phyloP scores from a whole-genome alignment of 108 stramenopile genomes.

The Nitzschia sp. region DNA sequence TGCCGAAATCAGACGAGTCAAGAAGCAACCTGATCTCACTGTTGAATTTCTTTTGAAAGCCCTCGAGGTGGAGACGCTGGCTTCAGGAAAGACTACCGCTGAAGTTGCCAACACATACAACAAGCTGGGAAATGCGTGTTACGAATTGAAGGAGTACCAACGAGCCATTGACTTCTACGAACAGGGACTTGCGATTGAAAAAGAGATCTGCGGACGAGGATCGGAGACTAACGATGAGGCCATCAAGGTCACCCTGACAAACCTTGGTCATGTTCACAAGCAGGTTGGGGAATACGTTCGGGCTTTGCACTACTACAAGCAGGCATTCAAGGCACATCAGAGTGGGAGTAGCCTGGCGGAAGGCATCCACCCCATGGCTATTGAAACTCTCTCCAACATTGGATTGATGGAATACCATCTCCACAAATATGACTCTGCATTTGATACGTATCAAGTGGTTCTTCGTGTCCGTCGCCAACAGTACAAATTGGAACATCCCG shows the following conservation, averaged over 20 bases:
- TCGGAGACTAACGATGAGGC: slow-evolving; percentile 22
- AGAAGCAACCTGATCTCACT: slow-evolving; percentile 20
- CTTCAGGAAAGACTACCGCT: slow-evolving; percentile 42
- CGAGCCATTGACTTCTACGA: slow-evolving; percentile 46
- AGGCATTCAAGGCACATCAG: slow-evolving; percentile 32
- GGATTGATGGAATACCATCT: slow-evolving; percentile 51
- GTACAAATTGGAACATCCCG: slow-evolving; percentile 8
- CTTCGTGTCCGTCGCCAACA: slow-evolving; percentile 51
- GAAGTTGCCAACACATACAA: slow-evolving; percentile 61
- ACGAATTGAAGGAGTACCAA: slow-evolving; percentile 49
- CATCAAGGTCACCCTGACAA: slow-evolving; percentile 54
- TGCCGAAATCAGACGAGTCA: slow-evolving; percentile 45
- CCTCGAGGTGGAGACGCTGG: slow-evolving; percentile 22
- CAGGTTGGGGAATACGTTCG: slow-evolving; percentile 29
- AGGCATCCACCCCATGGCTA: slow-evolving; percentile 36
- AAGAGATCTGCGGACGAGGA: slow-evolving; percentile 37
- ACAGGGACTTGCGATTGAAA: slow-evolving; percentile 52
- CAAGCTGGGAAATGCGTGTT: slow-evolving; percentile 60
- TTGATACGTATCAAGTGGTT: slow-evolving; percentile 53
- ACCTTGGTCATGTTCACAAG: slow-evolving; percentile 60
- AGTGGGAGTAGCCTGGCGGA: slow-evolving; percentile 26
- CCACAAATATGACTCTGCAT: slow-evolving; percentile 41
- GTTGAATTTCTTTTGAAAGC: slow-evolving; percentile 27
- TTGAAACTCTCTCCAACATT: slow-evolving; percentile 42
- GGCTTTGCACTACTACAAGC: slow-evolving; percentile 42